Evolutionary conservation across 192 early-diverging fungal genomes (phyloP).

Genomic region (Podila clonocystis): DNA sequence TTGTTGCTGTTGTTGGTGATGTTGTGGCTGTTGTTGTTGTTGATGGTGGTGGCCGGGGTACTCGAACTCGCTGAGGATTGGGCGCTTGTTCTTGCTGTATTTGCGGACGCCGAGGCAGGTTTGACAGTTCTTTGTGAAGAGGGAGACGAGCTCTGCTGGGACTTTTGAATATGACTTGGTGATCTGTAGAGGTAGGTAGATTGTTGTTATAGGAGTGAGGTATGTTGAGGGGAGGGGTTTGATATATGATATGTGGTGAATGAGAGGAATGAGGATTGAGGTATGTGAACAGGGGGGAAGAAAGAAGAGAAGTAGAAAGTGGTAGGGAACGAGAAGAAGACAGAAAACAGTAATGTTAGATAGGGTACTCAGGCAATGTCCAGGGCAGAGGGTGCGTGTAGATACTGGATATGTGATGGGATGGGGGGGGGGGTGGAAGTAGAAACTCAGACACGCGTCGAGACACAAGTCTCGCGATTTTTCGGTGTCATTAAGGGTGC

Average conservation of each 20-base stretch:
- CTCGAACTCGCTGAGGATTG: constrained; percentile 44
- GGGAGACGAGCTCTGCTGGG: constrained; percentile 45
- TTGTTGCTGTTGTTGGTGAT: constrained; percentile 7
- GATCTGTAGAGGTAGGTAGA: constrained; percentile 21
- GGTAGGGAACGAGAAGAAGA: background rate
- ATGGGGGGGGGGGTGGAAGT: background rate
- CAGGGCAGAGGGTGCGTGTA: background rate
- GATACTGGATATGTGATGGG: too few relatives aligned
- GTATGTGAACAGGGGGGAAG: background rate
- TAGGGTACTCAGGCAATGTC: background rate
- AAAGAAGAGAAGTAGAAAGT: background rate
- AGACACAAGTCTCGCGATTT: background rate
- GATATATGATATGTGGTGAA: background rate
- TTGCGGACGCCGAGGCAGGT: constrained; percentile 49
- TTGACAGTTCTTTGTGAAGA: constrained; percentile 53
- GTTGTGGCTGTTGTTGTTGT: constrained; percentile 18
- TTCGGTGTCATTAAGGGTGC: background rate
- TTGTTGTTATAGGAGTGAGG: background rate
- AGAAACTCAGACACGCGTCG: background rate
- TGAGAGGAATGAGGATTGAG: background rate
- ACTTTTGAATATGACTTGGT: constrained; percentile 52
- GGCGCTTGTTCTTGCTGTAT: constrained; percentile 52
- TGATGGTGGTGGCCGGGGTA: constrained; percentile 36
- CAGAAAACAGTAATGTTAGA: background rate
- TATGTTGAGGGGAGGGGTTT: background rate